Percentiles rank a stretch among this genome's conserved stretches.
Conservation (phyloP, 192 early-diverging fungal species). For the Lobulomyces angularis region DNA sequence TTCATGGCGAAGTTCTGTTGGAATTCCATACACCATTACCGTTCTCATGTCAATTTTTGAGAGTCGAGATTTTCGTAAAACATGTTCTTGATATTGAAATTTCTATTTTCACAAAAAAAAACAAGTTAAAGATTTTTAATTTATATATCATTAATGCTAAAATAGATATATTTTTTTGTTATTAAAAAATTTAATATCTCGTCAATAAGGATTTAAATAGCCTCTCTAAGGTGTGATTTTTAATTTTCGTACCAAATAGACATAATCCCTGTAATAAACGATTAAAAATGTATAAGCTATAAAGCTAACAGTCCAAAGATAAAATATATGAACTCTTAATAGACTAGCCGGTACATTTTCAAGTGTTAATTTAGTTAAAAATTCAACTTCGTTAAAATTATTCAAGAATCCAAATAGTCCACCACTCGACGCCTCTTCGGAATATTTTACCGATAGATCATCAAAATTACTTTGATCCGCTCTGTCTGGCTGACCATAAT, state of each 20-base stretch:
- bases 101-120: no score
- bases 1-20: conserved; percentile 33
- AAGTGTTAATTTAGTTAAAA: conserved; percentile 22
- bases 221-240: no score
- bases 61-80: conserved; percentile 23
- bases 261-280: conserved; percentile 28
- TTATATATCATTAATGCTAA: no score
- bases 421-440: conserved; percentile 13
- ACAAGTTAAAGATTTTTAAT: no score
- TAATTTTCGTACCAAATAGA: no score
- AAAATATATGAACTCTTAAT: conserved; percentile 30
- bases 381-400: conserved; percentile 13
- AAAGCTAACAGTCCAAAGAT: conserved; percentile 38
- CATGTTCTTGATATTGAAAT: conserved; percentile 25
- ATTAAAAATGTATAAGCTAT: conserved; percentile 30
- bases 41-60: conserved; percentile 38
- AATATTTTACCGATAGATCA: no score
- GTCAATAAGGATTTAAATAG: no score
- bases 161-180: no score
- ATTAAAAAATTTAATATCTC: no score
- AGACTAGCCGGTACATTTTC: conserved; percentile 32
- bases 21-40: conserved; percentile 39
- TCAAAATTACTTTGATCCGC: no score
- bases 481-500: conserved; percentile 23
- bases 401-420: conserved; percentile 4